A percentile compares a stretch with the other conserved stretches of the same genome.
These are phyloP conservation scores for Acorus calamus DNA, from an alignment of 106 monocot species.

Conservation along the genomic window DNA sequence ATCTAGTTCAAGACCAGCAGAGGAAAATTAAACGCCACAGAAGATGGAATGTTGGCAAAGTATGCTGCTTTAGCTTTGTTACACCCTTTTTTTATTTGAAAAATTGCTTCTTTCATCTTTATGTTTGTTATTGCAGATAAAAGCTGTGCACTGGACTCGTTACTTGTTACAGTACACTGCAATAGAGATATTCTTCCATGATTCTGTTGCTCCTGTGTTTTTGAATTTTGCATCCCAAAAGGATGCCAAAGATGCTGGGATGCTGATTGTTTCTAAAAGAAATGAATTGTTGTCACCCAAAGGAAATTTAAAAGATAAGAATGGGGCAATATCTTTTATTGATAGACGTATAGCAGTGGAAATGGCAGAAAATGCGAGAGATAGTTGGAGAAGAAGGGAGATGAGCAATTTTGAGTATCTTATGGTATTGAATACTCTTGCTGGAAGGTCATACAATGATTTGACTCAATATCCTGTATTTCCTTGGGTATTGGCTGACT, in stretches of 20 bases:
- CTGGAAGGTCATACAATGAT: constrained; percentile 98
- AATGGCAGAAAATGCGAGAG: constrained; percentile 82
- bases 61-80: constrained; percentile 5
- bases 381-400: constrained; percentile 93
- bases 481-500: constrained; percentile 96
- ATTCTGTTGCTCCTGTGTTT: constrained; percentile 76
- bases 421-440: constrained; percentile 89
- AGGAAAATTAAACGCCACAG: constrained; percentile 74
- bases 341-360: constrained; percentile 78
- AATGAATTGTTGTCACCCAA: constrained; percentile 73
- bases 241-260: constrained; percentile 78
- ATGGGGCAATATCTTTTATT: constrained; percentile 70
- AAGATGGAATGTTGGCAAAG: constrained; percentile 80
- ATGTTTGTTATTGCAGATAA: constrained; percentile 44
- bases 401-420: constrained; percentile 97
- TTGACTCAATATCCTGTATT: constrained; percentile 97
- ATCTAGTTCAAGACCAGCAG: constrained; percentile 19
- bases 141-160: constrained; percentile 86
- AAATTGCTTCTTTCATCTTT: not conserved
- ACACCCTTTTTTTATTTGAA: constrained; percentile 3
- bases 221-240: constrained; percentile 69
- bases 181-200: constrained; percentile 78
- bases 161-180: constrained; percentile 87
- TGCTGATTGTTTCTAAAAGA: constrained; percentile 63
- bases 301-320: constrained; percentile 57